Conservation (phyloP, 2,329 filamentous ascomycete genomes). For the Ophiostoma piceae region DNA sequence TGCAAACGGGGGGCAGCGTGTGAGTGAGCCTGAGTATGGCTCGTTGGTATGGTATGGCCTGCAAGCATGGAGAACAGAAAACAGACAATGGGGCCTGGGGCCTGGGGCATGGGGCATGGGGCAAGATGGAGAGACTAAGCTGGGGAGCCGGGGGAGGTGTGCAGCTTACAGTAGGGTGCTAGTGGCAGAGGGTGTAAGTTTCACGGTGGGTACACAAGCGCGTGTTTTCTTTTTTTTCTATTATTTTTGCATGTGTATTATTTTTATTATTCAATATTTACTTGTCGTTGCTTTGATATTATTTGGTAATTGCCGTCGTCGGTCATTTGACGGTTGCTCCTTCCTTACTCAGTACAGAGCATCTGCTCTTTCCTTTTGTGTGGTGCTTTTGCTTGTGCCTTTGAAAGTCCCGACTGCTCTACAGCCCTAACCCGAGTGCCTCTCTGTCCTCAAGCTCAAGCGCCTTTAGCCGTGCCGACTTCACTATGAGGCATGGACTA, state of each 20-base stretch:
- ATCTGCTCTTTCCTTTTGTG: not conserved
- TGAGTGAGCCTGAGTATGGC: too few relatives aligned
- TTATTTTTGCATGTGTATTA: not conserved
- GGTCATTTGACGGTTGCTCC: conserved; percentile 9
- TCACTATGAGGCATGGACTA: not conserved
- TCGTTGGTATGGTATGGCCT: not conserved
- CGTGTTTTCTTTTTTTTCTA: not conserved
- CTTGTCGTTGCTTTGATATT: not conserved
- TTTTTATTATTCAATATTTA: not conserved
- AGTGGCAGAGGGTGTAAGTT: not conserved
- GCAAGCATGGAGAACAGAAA: not conserved
- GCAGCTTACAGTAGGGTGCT: not conserved
- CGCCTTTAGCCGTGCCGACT: conserved; percentile 5
- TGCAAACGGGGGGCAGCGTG: conserved; percentile 8
- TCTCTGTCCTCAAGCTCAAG: not conserved
- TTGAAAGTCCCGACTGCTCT: not conserved
- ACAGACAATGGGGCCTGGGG: not conserved
- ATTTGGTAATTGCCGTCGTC: not conserved
- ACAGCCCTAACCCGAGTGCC: not conserved
- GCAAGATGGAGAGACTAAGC: conserved; percentile 12
- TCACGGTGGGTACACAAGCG: conserved; percentile 5
- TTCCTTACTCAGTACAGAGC: not conserved
- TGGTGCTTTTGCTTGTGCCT: not conserved
- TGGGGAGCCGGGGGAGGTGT: conserved; percentile 9
- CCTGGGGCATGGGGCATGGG: conserved; percentile 6